A percentile compares a stretch with the other conserved stretches of the same genome.
phyloP scores from a whole-genome alignment of 768 basidiomycete species.

The Termitomyces sp. region DNA sequence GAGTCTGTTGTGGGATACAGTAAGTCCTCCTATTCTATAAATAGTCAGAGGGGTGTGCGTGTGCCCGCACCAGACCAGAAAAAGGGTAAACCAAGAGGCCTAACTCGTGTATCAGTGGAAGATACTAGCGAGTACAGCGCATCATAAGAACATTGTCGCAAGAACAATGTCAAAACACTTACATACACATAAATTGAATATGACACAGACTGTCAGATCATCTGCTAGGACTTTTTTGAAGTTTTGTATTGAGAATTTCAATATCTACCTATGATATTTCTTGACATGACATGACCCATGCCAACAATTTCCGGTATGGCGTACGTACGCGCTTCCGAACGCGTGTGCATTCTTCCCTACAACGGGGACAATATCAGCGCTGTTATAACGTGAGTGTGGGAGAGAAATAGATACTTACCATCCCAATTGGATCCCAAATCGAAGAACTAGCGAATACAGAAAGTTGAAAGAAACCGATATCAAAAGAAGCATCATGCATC shows the following conservation, averaged over 20 bases:
- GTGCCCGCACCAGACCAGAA: background rate
- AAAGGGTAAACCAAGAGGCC: too few relatives aligned
- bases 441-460: background rate
- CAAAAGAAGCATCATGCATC: background rate
- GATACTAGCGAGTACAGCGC: too few relatives aligned
- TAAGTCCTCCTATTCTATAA: background rate
- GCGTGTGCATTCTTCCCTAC: too few relatives aligned
- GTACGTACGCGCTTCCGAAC: background rate
- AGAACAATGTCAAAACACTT: background rate
- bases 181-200: background rate
- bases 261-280: background rate
- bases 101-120: background rate
- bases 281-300: background rate
- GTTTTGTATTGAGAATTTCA: background rate
- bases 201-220: background rate
- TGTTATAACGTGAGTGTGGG: background rate
- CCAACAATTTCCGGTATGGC: background rate
- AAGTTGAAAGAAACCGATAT: background rate
- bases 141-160: background rate
- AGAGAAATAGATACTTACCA: background rate
- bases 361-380: background rate
- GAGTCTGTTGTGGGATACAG: background rate
- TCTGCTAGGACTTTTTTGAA: background rate
- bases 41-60: background rate
- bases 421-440: background rate